Percentiles rank a stretch among this genome's conserved stretches.
phyloP scores from a whole-genome alignment of 129 eudicot species.

The Pittosporum tobira region DNA sequence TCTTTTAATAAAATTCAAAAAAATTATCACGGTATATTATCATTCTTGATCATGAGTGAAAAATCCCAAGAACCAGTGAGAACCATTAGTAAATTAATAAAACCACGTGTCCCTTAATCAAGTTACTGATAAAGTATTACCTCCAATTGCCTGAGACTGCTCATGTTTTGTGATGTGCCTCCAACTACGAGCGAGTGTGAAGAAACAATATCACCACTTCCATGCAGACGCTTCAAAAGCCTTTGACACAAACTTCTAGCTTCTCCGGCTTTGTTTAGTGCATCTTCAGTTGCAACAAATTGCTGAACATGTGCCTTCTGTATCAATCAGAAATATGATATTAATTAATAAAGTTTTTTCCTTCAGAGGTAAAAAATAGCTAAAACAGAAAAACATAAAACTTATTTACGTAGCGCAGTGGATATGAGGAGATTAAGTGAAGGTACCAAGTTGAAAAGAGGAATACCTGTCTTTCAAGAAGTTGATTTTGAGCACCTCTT shows the following conservation, averaged over 20 bases:
- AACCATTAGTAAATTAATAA: background rate
- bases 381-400: no score
- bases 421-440: background rate
- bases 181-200: conserved; percentile 41
- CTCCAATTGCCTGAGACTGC: conserved; percentile 94
- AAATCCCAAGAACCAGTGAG: background rate
- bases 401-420: no score
- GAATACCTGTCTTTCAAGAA: conserved; percentile 76
- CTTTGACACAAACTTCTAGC: conserved; percentile 58
- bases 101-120: background rate
- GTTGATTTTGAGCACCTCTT: conserved; percentile 77
- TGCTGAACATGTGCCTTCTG: conserved; percentile 97
- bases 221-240: conserved; percentile 62
- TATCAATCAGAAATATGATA: background rate
- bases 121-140: conserved; percentile 22
- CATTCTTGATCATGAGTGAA: no score
- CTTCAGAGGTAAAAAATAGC: no score
- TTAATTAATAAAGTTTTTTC: no score
- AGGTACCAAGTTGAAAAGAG: conserved; percentile 6
- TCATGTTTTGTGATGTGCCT: conserved; percentile 60
- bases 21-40: no score
- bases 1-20: no score
- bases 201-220: conserved; percentile 46
- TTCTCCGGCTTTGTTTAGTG: conserved; percentile 88
- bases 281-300: conserved; percentile 95